A percentile compares a stretch with the other conserved stretches of the same genome.
Evolutionary conservation across 2,329 filamentous ascomycete species (phyloP).

Genomic region (Scytalidium sp.): DNA sequence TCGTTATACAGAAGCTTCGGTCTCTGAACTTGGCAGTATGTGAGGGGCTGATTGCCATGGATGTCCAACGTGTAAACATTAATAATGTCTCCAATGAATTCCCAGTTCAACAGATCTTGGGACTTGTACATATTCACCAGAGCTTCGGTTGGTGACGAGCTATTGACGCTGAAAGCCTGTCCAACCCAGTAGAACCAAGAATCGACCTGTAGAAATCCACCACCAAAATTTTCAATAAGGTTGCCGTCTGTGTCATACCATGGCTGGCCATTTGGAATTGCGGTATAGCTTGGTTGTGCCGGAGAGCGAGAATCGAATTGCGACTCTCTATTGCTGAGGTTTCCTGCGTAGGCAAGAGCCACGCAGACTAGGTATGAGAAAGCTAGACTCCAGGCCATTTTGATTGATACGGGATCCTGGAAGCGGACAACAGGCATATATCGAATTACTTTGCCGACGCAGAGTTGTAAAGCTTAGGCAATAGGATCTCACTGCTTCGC

Average conservation of each 20-base stretch:
- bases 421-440: too few species aligned
- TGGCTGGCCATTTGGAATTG: constrained; percentile 3
- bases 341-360: too few species aligned
- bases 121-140: constrained; percentile 4
- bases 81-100: neutral
- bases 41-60: constrained; percentile 3
- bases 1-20: constrained; percentile 3
- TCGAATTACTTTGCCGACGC: too few species aligned
- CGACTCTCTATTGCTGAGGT: neutral
- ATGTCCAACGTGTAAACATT: constrained; percentile 4
- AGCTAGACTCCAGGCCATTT: too few species aligned
- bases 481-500: too few species aligned
- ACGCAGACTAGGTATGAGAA: too few species aligned
- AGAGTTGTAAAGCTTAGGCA: too few species aligned
- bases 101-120: constrained; percentile 5
- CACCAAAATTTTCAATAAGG: constrained; percentile 1
- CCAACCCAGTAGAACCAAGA: constrained; percentile 5
- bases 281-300: neutral
- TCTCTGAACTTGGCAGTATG: constrained; percentile 1
- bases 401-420: too few species aligned
- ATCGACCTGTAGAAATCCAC: neutral
- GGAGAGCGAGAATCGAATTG: neutral
- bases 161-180: neutral
- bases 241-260: constrained; percentile 6
- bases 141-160: neutral